Conservation (phyloP, 1,284 basidiomycete species). For the Tetrapyrgos nigripes region DNA sequence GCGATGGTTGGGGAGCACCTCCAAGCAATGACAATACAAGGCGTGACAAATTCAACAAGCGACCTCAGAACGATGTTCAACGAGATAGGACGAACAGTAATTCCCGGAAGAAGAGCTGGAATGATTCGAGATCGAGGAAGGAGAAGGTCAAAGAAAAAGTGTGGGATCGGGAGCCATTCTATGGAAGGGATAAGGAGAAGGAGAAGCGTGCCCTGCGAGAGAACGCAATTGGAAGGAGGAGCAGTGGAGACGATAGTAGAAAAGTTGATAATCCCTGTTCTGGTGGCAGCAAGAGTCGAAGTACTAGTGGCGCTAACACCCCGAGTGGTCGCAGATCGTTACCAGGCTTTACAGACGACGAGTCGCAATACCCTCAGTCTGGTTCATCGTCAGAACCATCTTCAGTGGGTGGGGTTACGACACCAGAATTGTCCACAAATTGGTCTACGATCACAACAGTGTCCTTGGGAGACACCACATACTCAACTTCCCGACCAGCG, state of each 20-base stretch:
- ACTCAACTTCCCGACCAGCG: neutral
- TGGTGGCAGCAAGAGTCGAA: neutral
- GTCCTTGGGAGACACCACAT: neutral
- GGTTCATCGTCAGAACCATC: neutral
- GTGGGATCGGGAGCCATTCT: neutral
- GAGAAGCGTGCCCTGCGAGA: neutral
- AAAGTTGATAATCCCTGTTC: too few relatives aligned
- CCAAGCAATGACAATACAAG: neutral
- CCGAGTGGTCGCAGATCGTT: too few relatives aligned
- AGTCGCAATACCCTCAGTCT: too few relatives aligned
- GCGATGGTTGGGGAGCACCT: neutral
- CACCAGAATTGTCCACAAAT: too few relatives aligned
- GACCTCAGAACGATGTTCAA: neutral
- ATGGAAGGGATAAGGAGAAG: neutral
- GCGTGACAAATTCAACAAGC: neutral
- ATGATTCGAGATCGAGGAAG: neutral
- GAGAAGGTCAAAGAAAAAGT: neutral
- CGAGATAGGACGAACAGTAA: neutral
- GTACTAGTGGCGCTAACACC: too few relatives aligned
- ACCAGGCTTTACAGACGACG: too few relatives aligned
- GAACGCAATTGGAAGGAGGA: neutral
- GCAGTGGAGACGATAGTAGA: neutral
- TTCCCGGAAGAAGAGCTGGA: neutral
- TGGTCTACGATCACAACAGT: neutral
- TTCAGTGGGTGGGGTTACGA: neutral